Percentiles rank a stretch among this genome's conserved stretches.
These are phyloP conservation scores for Shiraia bambusicola DNA, from an alignment of 2,329 filamentous ascomycete genomes.

Conservation along the genomic window DNA sequence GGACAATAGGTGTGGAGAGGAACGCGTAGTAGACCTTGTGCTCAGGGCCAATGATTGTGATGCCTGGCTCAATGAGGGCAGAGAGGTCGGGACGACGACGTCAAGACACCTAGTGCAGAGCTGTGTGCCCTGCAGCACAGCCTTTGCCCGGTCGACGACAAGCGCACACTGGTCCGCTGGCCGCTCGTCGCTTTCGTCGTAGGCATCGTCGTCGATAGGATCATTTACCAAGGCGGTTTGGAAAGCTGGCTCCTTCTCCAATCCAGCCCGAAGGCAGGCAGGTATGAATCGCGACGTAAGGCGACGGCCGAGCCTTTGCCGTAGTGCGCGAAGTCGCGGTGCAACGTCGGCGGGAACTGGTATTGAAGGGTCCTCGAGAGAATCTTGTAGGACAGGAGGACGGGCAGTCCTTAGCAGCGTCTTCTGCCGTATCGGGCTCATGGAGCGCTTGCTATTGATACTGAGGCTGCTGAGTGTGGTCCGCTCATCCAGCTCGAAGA, in stretches of 20 bases:
- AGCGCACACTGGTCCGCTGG: constrained; percentile 7
- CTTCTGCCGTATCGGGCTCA: constrained; percentile 7
- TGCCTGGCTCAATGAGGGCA: too few species aligned
- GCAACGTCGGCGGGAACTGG: constrained; percentile 2
- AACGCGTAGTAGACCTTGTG: too few species aligned
- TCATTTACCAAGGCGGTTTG: constrained; percentile 1
- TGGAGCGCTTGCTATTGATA: constrained; percentile 6
- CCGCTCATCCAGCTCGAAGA: constrained; percentile 6
- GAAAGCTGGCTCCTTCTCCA: constrained; percentile 7
- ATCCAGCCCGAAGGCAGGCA: not conserved
- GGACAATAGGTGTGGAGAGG: too few species aligned
- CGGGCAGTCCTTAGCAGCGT: constrained; percentile 8
- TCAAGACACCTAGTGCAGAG: constrained; percentile 10
- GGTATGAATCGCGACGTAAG: constrained; percentile 6
- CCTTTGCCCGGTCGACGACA: constrained; percentile 9
- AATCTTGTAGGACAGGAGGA: constrained; percentile 3
- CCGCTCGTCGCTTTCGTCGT: constrained; percentile 4
- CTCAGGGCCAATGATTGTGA: too few species aligned
- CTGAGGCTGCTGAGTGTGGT: constrained; percentile 7
- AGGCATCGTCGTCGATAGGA: constrained; percentile 12
- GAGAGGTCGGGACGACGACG: constrained; percentile 11
- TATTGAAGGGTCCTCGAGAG: constrained; percentile 5
- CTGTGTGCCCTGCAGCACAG: constrained; percentile 9
- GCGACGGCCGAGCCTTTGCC: constrained; percentile 4
- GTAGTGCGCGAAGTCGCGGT: constrained; percentile 3